These are phyloP conservation scores for Bauhinia variegata DNA, from an alignment of 306 rosid genomes.

Conservation along the genomic window DNA sequence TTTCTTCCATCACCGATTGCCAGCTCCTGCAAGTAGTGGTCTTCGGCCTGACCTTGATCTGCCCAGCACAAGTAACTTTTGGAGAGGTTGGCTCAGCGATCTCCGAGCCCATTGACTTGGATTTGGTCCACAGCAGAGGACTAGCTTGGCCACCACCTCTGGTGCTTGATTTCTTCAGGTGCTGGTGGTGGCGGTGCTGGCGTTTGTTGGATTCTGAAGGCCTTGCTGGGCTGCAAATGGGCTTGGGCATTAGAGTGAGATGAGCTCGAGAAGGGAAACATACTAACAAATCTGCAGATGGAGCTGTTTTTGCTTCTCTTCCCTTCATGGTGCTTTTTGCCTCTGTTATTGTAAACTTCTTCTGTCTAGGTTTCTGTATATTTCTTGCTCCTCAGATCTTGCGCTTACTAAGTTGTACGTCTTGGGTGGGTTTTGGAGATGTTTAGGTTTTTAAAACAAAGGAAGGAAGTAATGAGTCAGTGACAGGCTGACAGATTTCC, in stretches of 20 bases:
- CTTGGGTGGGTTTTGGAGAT: neutral
- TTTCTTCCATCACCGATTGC: conserved; percentile 96
- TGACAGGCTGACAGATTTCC: conserved; percentile 54
- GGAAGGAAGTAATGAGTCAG: conserved; percentile 35
- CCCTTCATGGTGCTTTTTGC: conserved; percentile 41
- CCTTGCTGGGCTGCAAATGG: conserved; percentile 87
- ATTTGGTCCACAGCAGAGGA: conserved; percentile 75
- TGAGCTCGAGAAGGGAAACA: conserved; percentile 88
- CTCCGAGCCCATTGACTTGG: conserved; percentile 65
- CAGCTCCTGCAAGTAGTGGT: conserved; percentile 64
- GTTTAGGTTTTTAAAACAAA: conserved; percentile 54
- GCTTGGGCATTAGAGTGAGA: conserved; percentile 74
- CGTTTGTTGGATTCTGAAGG: conserved; percentile 56
- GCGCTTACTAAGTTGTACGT: conserved; percentile 29
- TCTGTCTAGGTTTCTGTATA: neutral
- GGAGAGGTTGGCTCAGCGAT: conserved; percentile 86
- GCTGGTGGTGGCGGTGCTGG: conserved; percentile 37
- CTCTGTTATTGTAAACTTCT: neutral
- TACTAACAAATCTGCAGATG: conserved; percentile 78
- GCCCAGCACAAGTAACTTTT: conserved; percentile 91
- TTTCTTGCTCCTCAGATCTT: conserved; percentile 39
- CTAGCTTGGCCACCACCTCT: conserved; percentile 53
- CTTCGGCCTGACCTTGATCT: conserved; percentile 79
- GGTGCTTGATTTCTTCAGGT: conserved; percentile 55
- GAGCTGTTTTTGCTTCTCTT: conserved; percentile 60